Evolutionary conservation across 192 early-diverging fungal species (phyloP), one percentile per base, ranked within the genome.

Genomic region (Coemansia sp.): DNA sequence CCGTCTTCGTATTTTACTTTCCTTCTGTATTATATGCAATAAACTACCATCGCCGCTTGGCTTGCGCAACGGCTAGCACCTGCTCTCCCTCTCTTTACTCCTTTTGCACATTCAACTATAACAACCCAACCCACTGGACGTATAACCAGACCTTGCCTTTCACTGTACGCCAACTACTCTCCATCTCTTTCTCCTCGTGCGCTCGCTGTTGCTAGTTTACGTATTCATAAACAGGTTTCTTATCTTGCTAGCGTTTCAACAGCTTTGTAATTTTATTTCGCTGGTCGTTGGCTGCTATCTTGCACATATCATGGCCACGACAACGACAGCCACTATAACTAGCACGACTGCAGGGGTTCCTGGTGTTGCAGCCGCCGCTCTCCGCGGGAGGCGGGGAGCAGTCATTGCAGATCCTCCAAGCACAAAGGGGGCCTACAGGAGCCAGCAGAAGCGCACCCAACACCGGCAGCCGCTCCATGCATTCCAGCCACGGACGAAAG

Each of bases 251-350:
- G 30, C 30, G 3, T 30, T 30, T 30, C 20, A 21, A 9, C 48
- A 49, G 18, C 24, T 26, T 21, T 53, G 30, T 30, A 30, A 53
- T 14, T 46, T 46, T 46, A 46, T 46, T 46, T 46, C 44, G 5
- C 44, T 46, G 44, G 44, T 41, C 39, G 21, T 6, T 5, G 11
- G 24, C 51, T 7, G 26, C 46, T 26, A 26, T 53, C 51, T 41
- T 1, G 9, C 39, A 53, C 63, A 56, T 30, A 30, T 30, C 68
- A 69, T 53, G 52, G 68, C 52, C 51, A 52, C 60, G 6, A 38
- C 60, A 39, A 56, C 41, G 34, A 16, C 57, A 59, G 34, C 57
- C 12, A 38, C 57, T 5, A 5, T 35, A 21, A 34, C 57, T 5
- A n/a, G 33, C 18, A 20, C 56, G 16, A 24, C 35, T 14, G 48